Evolutionary conservation across 495 filamentous ascomycete genomes (phyloP).

Genomic region (Penicillium goetzii): DNA sequence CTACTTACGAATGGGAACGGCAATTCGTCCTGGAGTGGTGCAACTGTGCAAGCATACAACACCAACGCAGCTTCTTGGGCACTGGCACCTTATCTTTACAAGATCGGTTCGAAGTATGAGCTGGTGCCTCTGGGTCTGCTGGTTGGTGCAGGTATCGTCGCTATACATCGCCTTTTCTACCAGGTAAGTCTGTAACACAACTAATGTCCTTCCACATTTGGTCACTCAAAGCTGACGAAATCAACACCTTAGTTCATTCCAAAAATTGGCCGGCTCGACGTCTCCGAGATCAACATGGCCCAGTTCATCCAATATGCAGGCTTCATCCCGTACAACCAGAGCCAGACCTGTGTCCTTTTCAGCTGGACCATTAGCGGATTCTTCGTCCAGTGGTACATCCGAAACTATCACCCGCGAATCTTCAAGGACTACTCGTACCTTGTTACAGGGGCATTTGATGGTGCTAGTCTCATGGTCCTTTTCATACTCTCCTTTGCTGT

Average conservation of each 20-base stretch:
- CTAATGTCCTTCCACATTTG: not conserved
- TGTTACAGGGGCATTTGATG: conserved; percentile 58
- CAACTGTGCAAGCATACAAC: conserved; percentile 46
- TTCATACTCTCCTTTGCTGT: conserved; percentile 65
- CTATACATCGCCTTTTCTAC: conserved; percentile 45
- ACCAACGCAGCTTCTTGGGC: conserved; percentile 51
- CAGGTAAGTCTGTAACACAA: conserved; percentile 28
- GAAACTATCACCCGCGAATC: conserved; percentile 50
- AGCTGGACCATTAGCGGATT: conserved; percentile 46
- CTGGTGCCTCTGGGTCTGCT: conserved; percentile 53
- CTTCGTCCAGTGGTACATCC: conserved; percentile 56
- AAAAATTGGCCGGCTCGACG: conserved; percentile 33
- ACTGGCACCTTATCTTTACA: conserved; percentile 46
- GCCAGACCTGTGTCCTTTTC: conserved; percentile 45
- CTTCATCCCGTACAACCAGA: conserved; percentile 49
- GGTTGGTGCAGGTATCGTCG: conserved; percentile 45
- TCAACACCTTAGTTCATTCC: conserved; percentile 32
- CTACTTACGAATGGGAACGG: conserved; percentile 46
- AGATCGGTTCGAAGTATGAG: conserved; percentile 31
- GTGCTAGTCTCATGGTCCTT: conserved; percentile 52
- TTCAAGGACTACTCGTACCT: conserved; percentile 65
- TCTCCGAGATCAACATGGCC: conserved; percentile 44
- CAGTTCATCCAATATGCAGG: conserved; percentile 51
- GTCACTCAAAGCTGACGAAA: not conserved
- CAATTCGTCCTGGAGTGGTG: conserved; percentile 52